Conservation (phyloP, 1,284 basidiomycete species). For the Albatrellus sp. region DNA sequence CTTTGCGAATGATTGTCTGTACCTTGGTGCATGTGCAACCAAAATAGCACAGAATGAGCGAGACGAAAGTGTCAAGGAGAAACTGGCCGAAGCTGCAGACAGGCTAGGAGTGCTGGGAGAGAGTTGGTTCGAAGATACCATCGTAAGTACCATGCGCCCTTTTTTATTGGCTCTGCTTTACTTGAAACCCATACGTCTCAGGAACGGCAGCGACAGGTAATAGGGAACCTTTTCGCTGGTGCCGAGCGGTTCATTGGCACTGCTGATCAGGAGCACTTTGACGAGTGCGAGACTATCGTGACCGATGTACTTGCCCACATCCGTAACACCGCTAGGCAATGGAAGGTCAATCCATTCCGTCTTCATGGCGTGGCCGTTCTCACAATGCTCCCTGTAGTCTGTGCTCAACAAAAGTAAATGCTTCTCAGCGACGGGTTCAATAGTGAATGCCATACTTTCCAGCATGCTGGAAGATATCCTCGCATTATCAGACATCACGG, state of each 20-base stretch:
- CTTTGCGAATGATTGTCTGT: slow-evolving; percentile 80
- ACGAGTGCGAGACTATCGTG: slow-evolving; percentile 66
- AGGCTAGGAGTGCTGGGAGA: slow-evolving; percentile 42
- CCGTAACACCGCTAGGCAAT: slow-evolving; percentile 48
- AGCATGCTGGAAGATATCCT: slow-evolving; percentile 69
- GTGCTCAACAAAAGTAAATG: slow-evolving; percentile 55
- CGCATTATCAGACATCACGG: slow-evolving; percentile 81
- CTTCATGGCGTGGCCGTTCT: not conserved
- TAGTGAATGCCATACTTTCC: slow-evolving; percentile 64
- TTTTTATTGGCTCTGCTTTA: not conserved
- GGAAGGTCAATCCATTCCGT: slow-evolving; percentile 47
- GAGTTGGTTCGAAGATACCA: slow-evolving; percentile 54
- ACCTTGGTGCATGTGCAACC: slow-evolving; percentile 42
- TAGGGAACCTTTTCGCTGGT: slow-evolving; percentile 40
- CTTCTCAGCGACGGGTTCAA: slow-evolving; percentile 56
- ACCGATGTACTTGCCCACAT: slow-evolving; percentile 58
- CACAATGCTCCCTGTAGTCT: slow-evolving; percentile 22
- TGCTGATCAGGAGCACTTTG: slow-evolving; percentile 64
- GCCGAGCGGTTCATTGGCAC: slow-evolving; percentile 66
- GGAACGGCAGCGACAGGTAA: slow-evolving; percentile 29
- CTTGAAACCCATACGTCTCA: slow-evolving; percentile 12
- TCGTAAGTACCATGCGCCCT: slow-evolving; percentile 33
- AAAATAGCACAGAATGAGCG: slow-evolving; percentile 25
- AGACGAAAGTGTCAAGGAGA: slow-evolving; percentile 25
- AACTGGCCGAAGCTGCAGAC: slow-evolving; percentile 35